Percentiles rank a stretch among this genome's conserved stretches.
Conservation (phyloP, 2,329 filamentous ascomycete species). For the Talaromyces sp. region DNA sequence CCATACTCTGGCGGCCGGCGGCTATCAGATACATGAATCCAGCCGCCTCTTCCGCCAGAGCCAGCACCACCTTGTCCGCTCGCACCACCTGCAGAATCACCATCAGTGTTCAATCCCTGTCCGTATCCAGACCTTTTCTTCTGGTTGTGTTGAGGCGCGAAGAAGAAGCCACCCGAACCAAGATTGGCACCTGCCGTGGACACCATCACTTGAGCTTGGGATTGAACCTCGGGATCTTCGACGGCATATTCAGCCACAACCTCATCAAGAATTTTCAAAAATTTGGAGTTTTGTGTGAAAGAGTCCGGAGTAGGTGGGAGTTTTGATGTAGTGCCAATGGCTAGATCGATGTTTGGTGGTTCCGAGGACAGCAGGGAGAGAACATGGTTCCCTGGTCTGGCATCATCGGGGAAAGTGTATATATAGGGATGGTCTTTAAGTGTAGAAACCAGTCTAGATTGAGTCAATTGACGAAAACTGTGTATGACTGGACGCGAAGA, state of each 20-base stretch:
- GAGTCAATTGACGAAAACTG: slow-evolving; percentile 23
- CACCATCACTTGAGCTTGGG: slow-evolving; percentile 58
- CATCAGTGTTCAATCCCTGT: slow-evolving; percentile 39
- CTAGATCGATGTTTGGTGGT: slow-evolving; percentile 52
- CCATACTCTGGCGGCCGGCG: slow-evolving; percentile 61
- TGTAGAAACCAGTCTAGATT: slow-evolving; percentile 34
- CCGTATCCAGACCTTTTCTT: slow-evolving; percentile 28
- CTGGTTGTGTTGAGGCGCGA: slow-evolving; percentile 34
- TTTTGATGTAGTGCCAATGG: slow-evolving; percentile 53
- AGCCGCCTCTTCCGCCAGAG: slow-evolving; percentile 57
- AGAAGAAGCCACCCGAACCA: slow-evolving; percentile 49
- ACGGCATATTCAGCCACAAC: slow-evolving; percentile 54
- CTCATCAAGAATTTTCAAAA: slow-evolving; percentile 55
- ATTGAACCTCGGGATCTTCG: slow-evolving; percentile 54
- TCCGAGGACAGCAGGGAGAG: slow-evolving; percentile 56
- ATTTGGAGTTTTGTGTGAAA: slow-evolving; percentile 55
- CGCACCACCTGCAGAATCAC: slow-evolving; percentile 53
- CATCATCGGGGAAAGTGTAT: slow-evolving; percentile 48
- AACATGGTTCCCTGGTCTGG: slow-evolving; percentile 40
- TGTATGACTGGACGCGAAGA: slow-evolving; percentile 20
- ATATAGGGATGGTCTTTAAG: slow-evolving; percentile 39
- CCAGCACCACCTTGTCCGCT: slow-evolving; percentile 58
- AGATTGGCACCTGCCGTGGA: slow-evolving; percentile 56
- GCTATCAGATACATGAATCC: slow-evolving; percentile 60
- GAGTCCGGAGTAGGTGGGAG: slow-evolving; percentile 56